These are phyloP conservation scores for Tanozyma kutaoensis DNA, from an alignment of 805 yeast genomes.

Conservation along the genomic window DNA sequence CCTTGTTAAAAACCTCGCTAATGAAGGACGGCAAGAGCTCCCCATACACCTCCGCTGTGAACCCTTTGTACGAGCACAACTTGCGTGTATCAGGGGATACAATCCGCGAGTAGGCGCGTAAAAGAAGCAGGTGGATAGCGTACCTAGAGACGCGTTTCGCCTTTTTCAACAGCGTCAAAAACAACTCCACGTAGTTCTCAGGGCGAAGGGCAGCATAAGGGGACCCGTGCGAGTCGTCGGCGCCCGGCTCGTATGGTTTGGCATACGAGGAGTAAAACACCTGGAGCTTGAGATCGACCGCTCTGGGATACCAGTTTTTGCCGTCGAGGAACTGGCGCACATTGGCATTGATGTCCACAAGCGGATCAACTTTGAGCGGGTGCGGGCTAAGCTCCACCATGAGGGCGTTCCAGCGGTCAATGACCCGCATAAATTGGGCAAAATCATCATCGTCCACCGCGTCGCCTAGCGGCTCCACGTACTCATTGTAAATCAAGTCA, in stretches of 20 bases:
- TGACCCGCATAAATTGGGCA: constrained; percentile 17
- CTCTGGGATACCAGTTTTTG: constrained; percentile 2
- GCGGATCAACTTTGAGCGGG: constrained; percentile 6
- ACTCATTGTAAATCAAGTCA: constrained; percentile 18
- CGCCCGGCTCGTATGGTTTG: neutral
- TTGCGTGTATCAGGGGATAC: constrained; percentile 63
- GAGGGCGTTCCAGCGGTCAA: constrained; percentile 28
- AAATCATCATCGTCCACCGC: constrained; percentile 21
- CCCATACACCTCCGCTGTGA: constrained; percentile 85
- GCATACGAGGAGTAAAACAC: neutral
- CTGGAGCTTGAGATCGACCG: neutral
- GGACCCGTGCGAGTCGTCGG: neutral
- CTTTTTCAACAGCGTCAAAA: constrained; percentile 9
- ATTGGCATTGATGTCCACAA: constrained; percentile 7
- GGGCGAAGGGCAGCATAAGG: constrained; percentile 7
- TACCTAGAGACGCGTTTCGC: constrained; percentile 15
- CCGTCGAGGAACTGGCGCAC: constrained; percentile 4
- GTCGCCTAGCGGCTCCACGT: constrained; percentile 16
- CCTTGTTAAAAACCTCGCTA: constrained; percentile 46
- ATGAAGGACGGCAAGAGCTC: constrained; percentile 74
- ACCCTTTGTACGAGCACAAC: constrained; percentile 64
- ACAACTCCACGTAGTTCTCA: constrained; percentile 7
- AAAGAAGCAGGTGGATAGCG: constrained; percentile 47
- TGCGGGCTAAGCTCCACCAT: constrained; percentile 26
- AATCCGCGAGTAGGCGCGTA: constrained; percentile 61